These are phyloP conservation scores for Nemania sp. DNA, from an alignment of 2,329 filamentous ascomycete species.

Conservation along the genomic window DNA sequence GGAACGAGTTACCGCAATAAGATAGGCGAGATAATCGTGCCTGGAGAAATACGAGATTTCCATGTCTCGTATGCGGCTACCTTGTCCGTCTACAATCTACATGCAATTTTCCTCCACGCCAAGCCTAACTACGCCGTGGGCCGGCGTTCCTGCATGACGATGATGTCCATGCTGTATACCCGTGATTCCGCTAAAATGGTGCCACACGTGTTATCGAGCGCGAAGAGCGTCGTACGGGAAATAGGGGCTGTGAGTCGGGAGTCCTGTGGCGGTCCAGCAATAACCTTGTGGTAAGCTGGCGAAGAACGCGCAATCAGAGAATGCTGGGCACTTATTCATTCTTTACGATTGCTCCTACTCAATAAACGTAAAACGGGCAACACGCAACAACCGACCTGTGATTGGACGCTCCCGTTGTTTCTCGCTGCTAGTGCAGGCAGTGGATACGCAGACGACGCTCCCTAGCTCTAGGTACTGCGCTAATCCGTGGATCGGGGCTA, in stretches of 20 bases:
- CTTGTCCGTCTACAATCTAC: background rate
- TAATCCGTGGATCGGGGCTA: too few relatives aligned
- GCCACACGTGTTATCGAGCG: background rate
- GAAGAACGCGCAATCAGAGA: background rate
- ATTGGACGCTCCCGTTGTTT: too few relatives aligned
- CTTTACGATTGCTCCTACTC: too few relatives aligned
- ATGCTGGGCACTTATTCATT: too few relatives aligned
- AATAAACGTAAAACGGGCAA: too few relatives aligned
- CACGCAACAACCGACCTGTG: too few relatives aligned
- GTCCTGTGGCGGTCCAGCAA: too few relatives aligned
- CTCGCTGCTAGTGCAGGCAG: too few relatives aligned
- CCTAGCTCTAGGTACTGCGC: too few relatives aligned
- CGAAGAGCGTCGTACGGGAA: background rate
- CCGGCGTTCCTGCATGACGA: constrained; percentile 11
- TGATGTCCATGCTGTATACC: too few relatives aligned
- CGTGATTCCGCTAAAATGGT: background rate
- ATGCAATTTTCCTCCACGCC: constrained; percentile 24
- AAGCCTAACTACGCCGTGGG: constrained; percentile 13
- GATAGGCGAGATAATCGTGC: background rate
- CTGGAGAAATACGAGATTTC: constrained; percentile 24
- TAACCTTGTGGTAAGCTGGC: background rate
- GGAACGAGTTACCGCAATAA: constrained; percentile 1
- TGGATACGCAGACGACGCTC: too few relatives aligned
- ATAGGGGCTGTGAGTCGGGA: background rate
- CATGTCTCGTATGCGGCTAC: constrained; percentile 16